These are phyloP conservation scores for Fraxinus nigra DNA, from an alignment of 305 asterid species.

Conservation along the genomic window DNA sequence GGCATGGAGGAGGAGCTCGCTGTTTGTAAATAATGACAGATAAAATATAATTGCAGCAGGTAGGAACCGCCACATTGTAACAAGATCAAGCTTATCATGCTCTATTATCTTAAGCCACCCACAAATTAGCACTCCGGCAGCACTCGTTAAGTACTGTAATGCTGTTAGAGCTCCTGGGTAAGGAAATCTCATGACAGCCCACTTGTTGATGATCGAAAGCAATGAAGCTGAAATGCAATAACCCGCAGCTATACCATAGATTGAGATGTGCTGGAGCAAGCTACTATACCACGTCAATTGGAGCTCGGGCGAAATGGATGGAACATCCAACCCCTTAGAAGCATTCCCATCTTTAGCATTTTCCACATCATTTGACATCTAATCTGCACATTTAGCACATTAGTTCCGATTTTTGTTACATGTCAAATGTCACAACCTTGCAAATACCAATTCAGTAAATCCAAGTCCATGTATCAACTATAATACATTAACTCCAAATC, in stretches of 20 bases:
- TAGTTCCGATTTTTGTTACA: background rate
- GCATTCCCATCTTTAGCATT: conserved; percentile 45
- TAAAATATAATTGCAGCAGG: conserved; percentile 89
- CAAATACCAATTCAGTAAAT: conserved; percentile 5
- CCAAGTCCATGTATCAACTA: background rate
- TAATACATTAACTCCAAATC: background rate
- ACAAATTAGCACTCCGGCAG: conserved; percentile 62
- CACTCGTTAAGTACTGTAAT: conserved; percentile 83
- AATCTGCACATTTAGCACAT: conserved; percentile 23
- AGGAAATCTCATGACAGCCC: conserved; percentile 97
- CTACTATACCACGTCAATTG: conserved; percentile 40
- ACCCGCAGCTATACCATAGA: conserved; percentile 86
- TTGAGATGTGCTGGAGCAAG: conserved; percentile 68
- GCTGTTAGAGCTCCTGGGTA: conserved; percentile 94
- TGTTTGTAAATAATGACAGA: conserved; percentile 76
- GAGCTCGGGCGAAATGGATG: conserved; percentile 30
- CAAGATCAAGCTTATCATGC: conserved; percentile 72
- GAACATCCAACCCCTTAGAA: conserved; percentile 21
- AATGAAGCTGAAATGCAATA: conserved; percentile 84
- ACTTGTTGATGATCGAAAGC: conserved; percentile 85
- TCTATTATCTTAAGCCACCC: conserved; percentile 66
- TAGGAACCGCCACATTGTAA: conserved; percentile 79
- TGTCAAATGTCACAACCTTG: background rate
- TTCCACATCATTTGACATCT: conserved; percentile 76
- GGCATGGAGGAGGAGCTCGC: conserved; percentile 94